Evolutionary conservation across 805 yeast genomes (phyloP).

Genomic region (Candida maesae): DNA sequence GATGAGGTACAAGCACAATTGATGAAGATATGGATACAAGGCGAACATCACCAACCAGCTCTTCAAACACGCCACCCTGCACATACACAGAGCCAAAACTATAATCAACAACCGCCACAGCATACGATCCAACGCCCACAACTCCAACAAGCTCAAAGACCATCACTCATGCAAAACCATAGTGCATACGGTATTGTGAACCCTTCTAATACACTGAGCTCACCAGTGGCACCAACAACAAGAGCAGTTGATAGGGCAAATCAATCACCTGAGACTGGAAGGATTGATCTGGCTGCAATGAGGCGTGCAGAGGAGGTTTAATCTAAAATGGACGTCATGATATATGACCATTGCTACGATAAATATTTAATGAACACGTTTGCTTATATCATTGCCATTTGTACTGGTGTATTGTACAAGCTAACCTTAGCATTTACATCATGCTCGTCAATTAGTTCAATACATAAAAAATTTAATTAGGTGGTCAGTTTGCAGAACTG

Average conservation of each 20-base stretch:
- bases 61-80: conserved; percentile 5
- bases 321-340: too few relatives aligned
- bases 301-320: conserved; percentile 23
- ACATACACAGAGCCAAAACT: conserved; percentile 8
- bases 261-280: conserved; percentile 20
- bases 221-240: conserved; percentile 33
- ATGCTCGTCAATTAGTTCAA: too few relatives aligned
- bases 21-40: conserved; percentile 24
- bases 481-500: too few relatives aligned
- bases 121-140: conserved; percentile 9
- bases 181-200: conserved; percentile 1
- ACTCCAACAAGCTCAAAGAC: conserved; percentile 16
- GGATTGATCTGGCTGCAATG: conserved; percentile 26
- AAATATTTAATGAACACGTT: too few relatives aligned
- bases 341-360: too few relatives aligned
- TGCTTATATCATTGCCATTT: too few relatives aligned
- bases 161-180: conserved; percentile 7
- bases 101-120: conserved; percentile 13
- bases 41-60: conserved; percentile 14
- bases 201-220: conserved; percentile 7
- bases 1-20: conserved; percentile 21
- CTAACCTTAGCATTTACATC: too few relatives aligned
- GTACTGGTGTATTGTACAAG: too few relatives aligned
- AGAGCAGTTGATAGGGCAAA: conserved; percentile 38
- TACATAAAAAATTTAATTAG: too few relatives aligned